These are phyloP conservation scores for Yamadazyma insecticola DNA, from an alignment of 805 yeast species.

Conservation along the genomic window DNA sequence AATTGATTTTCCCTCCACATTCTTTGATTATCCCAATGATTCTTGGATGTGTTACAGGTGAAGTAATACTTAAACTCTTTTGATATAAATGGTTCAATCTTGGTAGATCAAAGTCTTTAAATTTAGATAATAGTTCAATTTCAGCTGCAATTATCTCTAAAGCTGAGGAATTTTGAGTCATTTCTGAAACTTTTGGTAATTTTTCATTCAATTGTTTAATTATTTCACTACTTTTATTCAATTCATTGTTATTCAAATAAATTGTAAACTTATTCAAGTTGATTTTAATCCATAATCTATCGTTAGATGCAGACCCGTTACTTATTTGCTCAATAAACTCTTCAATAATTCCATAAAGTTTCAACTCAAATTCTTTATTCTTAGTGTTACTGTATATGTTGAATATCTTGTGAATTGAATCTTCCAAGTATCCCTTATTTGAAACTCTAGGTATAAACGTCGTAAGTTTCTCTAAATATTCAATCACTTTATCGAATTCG, in stretches of 20 bases:
- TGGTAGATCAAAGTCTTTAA: conserved; percentile 25
- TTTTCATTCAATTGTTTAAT: conserved; percentile 33
- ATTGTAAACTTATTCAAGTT: conserved; percentile 41
- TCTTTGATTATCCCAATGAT: conserved; percentile 72
- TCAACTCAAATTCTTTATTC: conserved; percentile 23
- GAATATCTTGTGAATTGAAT: conserved; percentile 32
- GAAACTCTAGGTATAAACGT: conserved; percentile 17
- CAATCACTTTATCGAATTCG: conserved; percentile 20
- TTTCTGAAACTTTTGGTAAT: conserved; percentile 37
- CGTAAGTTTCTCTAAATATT: conserved; percentile 14
- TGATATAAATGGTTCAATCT: conserved; percentile 46
- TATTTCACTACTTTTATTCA: conserved; percentile 28
- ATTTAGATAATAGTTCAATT: conserved; percentile 47
- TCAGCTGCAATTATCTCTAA: conserved; percentile 67
- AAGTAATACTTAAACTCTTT: conserved; percentile 38
- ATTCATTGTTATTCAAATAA: conserved; percentile 24
- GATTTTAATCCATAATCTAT: conserved; percentile 46
- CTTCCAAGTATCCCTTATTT: conserved; percentile 36
- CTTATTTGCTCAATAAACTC: conserved; percentile 14
- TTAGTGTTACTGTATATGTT: conserved; percentile 25
- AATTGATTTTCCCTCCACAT: conserved; percentile 67
- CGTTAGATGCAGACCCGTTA: conserved; percentile 18
- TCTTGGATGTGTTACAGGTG: conserved; percentile 72
- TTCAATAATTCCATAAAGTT: conserved; percentile 28
- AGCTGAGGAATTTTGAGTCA: conserved; percentile 42